phyloP scores from a whole-genome alignment of 306 rosid genomes.

The Gleditsia sinensis region DNA sequence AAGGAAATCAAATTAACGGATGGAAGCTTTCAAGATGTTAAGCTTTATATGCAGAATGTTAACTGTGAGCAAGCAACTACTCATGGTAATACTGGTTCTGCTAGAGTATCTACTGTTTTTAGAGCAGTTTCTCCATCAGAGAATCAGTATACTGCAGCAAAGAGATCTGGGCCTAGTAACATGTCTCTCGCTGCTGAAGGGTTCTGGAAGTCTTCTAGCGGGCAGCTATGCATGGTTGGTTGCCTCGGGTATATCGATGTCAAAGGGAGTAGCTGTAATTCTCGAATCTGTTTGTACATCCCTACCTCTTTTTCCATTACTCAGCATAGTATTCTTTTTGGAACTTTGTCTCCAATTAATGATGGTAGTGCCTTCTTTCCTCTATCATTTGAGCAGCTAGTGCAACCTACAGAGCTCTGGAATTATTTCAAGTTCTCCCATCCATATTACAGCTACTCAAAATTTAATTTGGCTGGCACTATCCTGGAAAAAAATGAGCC shows the following conservation, averaged over 20 bases:
- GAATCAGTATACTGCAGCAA: constrained; percentile 58
- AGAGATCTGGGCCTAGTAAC: constrained; percentile 74
- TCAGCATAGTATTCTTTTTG: constrained; percentile 72
- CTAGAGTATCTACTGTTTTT: constrained; percentile 75
- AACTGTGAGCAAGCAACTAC: constrained; percentile 53
- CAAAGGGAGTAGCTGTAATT: constrained; percentile 57
- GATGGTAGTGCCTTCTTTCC: constrained; percentile 59
- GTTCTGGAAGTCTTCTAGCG: constrained; percentile 84
- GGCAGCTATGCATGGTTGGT: constrained; percentile 97
- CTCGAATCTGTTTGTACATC: constrained; percentile 77
- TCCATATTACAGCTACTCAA: constrained; percentile 72
- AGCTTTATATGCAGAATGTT: constrained; percentile 71
- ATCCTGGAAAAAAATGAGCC: constrained; percentile 66
- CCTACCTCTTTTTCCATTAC: constrained; percentile 70
- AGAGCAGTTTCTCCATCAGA: constrained; percentile 80
- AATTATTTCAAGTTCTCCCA: constrained; percentile 62
- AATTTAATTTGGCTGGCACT: constrained; percentile 52
- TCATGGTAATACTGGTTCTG: constrained; percentile 45
- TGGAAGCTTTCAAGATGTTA: constrained; percentile 76
- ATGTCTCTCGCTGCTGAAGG: constrained; percentile 85
- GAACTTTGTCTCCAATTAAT: constrained; percentile 65
- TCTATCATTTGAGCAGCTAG: constrained; percentile 70
- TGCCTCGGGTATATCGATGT: constrained; percentile 65
- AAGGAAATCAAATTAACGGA: constrained; percentile 67
- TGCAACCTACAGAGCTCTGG: constrained; percentile 72